These are phyloP conservation scores for Rhizoctonia solani DNA, from an alignment of 1,284 basidiomycete species.

Conservation along the genomic window DNA sequence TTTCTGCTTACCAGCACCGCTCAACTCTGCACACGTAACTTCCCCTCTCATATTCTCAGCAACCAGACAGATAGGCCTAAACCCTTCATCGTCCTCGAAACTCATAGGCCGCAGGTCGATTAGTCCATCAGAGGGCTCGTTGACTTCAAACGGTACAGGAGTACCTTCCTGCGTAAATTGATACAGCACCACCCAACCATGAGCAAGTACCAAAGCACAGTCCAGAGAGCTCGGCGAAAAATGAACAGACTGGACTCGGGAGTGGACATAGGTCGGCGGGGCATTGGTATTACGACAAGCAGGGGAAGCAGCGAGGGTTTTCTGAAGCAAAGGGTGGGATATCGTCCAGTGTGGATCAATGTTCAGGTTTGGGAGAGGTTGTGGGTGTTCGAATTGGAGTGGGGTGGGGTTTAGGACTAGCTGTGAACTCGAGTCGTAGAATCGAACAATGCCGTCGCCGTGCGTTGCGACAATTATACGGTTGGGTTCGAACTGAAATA, in stretches of 20 bases:
- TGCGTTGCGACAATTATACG: slow-evolving; percentile 71
- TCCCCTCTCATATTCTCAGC: slow-evolving; percentile 57
- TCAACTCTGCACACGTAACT: slow-evolving; percentile 61
- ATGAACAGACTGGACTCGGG: slow-evolving; percentile 56
- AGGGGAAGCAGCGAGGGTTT: background rate
- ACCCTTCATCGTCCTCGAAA: slow-evolving; percentile 50
- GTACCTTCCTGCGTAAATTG: slow-evolving; percentile 51
- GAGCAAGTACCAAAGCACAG: slow-evolving; percentile 61
- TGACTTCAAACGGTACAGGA: slow-evolving; percentile 41
- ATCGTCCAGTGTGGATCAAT: slow-evolving; percentile 51
- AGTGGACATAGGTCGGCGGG: slow-evolving; percentile 44
- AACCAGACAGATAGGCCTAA: slow-evolving; percentile 62
- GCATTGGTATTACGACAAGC: slow-evolving; percentile 54
- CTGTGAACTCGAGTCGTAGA: slow-evolving; percentile 71
- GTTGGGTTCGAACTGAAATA: slow-evolving; percentile 56
- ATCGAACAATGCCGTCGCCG: slow-evolving; percentile 65
- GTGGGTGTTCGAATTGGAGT: slow-evolving; percentile 59
- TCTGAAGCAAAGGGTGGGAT: slow-evolving; percentile 42
- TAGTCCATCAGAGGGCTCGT: slow-evolving; percentile 52
- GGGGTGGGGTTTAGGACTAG: slow-evolving; percentile 56
- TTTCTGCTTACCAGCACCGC: slow-evolving; percentile 63
- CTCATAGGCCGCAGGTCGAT: slow-evolving; percentile 54
- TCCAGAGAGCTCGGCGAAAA: slow-evolving; percentile 71
- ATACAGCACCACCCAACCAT: slow-evolving; percentile 70
- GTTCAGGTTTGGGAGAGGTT: slow-evolving; percentile 62